Percentiles rank a stretch among this genome's conserved stretches.
phyloP scores from a whole-genome alignment of 208 protist species.

The Acanthamoeba sp. region DNA sequence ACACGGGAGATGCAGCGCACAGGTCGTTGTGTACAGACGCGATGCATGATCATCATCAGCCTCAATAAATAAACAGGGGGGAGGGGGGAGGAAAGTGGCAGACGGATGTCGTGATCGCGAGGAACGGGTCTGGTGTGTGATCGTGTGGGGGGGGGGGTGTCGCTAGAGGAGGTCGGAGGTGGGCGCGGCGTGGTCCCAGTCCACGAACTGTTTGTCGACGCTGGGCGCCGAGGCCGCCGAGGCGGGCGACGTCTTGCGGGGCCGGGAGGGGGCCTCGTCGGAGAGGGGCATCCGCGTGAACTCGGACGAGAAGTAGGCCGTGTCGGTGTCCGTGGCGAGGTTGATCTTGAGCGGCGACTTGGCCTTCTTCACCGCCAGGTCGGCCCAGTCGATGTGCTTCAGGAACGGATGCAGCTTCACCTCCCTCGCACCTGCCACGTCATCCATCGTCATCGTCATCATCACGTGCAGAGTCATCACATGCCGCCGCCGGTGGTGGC shows the following conservation, averaged over 20 bases:
- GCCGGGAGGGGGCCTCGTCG: slow-evolving; percentile 11
- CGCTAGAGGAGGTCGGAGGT: slow-evolving; percentile 51
- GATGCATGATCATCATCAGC: too few relatives aligned
- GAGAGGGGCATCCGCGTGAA: slow-evolving; percentile 70
- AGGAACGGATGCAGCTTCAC: slow-evolving; percentile 71
- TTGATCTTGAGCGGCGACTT: slow-evolving; percentile 72
- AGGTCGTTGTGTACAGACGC: too few relatives aligned
- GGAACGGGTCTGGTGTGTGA: not conserved
- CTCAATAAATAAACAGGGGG: too few relatives aligned
- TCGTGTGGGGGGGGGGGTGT: not conserved
- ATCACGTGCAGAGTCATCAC: not conserved
- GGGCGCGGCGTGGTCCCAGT: slow-evolving; percentile 64
- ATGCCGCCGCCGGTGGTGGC: not conserved
- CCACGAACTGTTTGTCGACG: slow-evolving; percentile 62
- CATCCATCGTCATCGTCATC: not conserved
- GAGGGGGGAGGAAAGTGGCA: too few relatives aligned
- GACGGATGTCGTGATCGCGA: too few relatives aligned
- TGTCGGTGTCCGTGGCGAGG: slow-evolving; percentile 56
- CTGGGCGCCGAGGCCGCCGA: not conserved
- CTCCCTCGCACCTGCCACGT: slow-evolving; percentile 48
- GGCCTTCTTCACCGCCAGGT: slow-evolving; percentile 64
- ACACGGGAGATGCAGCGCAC: too few relatives aligned
- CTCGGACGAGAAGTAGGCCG: slow-evolving; percentile 73
- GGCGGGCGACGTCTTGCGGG: slow-evolving; percentile 11
- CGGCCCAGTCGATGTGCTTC: slow-evolving; percentile 59